phyloP scores from a whole-genome alignment of 768 basidiomycete genomes.

The Boletus edulis region DNA sequence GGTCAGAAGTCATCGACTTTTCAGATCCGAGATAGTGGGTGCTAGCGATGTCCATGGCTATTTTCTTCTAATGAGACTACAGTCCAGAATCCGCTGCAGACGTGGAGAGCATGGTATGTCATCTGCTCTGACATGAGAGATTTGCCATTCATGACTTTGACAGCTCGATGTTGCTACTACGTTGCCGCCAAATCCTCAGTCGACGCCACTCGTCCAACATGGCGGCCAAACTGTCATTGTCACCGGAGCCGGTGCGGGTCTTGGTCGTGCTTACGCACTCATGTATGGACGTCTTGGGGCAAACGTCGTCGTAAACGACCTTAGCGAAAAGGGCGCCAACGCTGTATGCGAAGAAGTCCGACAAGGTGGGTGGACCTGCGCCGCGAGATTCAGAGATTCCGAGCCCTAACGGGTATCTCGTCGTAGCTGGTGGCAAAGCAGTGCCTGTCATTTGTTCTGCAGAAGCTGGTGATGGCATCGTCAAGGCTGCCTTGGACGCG shows the following conservation, averaged over 20 bases:
- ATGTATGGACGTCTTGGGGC: constrained; percentile 94
- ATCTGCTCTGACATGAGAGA: neutral
- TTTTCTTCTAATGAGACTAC: constrained; percentile 10
- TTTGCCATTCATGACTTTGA: constrained; percentile 9
- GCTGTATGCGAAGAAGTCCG: constrained; percentile 85
- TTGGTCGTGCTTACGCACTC: constrained; percentile 88
- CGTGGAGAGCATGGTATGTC: constrained; percentile 51
- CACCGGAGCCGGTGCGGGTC: constrained; percentile 92
- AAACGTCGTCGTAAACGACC: constrained; percentile 95
- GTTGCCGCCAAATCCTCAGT: constrained; percentile 66
- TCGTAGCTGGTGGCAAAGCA: constrained; percentile 84
- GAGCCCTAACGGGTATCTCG: neutral
- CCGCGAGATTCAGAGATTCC: neutral
- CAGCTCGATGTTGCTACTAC: constrained; percentile 64
- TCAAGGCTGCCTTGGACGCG: constrained; percentile 79
- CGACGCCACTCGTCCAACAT: constrained; percentile 69
- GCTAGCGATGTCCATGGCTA: neutral
- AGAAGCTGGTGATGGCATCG: constrained; percentile 89
- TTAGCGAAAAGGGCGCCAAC: constrained; percentile 81
- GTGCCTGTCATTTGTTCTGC: constrained; percentile 79
- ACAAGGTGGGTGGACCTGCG: constrained; percentile 47
- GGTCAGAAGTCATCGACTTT: constrained; percentile 82
- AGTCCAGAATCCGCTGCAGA: constrained; percentile 70
- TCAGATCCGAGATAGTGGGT: constrained; percentile 64
- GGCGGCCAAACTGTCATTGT: constrained; percentile 90